Conservation (phyloP, 352 stramenopile species). For the Pythium apleroticum region DNA sequence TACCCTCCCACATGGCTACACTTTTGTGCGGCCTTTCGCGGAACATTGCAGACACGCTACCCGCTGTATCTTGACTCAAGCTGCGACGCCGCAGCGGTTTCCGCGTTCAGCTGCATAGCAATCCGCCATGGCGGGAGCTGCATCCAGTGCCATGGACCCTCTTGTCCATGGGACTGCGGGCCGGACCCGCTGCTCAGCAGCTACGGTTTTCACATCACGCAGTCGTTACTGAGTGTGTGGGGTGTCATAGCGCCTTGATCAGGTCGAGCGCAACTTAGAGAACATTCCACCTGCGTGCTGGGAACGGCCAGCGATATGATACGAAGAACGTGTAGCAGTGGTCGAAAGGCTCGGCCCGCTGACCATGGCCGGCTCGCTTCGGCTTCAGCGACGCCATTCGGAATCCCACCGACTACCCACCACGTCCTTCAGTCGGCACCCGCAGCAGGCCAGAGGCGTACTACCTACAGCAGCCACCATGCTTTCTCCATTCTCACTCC, state of each 20-base stretch:
- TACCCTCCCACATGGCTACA: background rate
- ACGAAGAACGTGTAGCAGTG: background rate
- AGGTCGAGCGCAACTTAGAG: constrained; percentile 1
- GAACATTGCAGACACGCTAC: background rate
- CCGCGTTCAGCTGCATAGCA: too few relatives aligned
- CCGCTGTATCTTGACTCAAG: background rate
- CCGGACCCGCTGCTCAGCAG: background rate
- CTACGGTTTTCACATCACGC: background rate
- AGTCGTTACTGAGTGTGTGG: background rate
- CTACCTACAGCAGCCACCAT: background rate
- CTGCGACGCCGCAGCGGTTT: background rate
- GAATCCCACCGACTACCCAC: constrained; percentile 8
- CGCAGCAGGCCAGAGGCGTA: constrained; percentile 14
- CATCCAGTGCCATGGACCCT: background rate
- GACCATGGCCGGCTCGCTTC: too few relatives aligned
- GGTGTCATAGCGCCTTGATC: background rate
- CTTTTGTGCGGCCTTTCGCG: background rate
- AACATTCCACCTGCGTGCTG: constrained; percentile 1
- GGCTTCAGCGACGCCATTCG: constrained; percentile 4
- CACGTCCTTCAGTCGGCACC: constrained; percentile 8
- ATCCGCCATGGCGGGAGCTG: too few relatives aligned
- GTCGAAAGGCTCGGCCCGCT: background rate
- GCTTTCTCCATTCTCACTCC: background rate
- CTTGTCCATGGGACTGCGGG: background rate
- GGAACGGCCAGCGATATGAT: constrained; percentile 3